Base-by-base conservation (phyloP, 257 asterid species). In the Anisodus tanguticus region DNA sequence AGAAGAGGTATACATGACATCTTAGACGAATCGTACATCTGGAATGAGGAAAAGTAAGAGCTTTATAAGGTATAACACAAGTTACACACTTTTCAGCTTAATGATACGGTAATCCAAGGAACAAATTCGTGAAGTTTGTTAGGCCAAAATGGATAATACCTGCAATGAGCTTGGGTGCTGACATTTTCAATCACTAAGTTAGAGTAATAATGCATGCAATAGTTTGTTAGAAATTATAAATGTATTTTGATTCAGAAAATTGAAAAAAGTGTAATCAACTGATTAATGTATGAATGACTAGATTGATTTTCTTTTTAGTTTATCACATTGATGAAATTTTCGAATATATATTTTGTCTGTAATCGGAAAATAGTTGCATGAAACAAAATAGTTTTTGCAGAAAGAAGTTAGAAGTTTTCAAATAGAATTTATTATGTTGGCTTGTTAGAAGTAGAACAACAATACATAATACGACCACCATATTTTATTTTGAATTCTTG, bases 51-150 rank as follows among this genome's bases (percentile, higher is more conserved):
- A 67, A 35, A 8, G 11, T 12, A 19, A 67, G 31, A 49, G 1
- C 0, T 6, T 66, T 66, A 35, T 5, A 0, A 67, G 2, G 10
- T 4, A 66, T 66, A 66, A 66, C 4, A 11, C 0, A 0, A 35
- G 19, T 13, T 35, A 3, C 9, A 1, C 6, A 0, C 7, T 37
- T 68, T 68, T 68, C 1, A 67, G 76, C 6, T 67, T 0, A 3
- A 37, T 37, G 3, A 67, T 1, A 0, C 0, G 0, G 12, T 35
- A 37, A 68, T 15, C 4, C 49, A 13, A 37, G 5, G 8, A 0
- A 12, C 5, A 67, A 37, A 15, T 39, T 7, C 1, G 0, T 3
- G 13, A 13, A 0, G 37, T 67, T 6, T 37, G 12, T 35, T 31
- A 43, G 10, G n/a, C 5, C 2, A 1, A 6, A 68, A 0, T 2